A percentile compares a stretch with the other conserved stretches of the same genome.
Evolutionary conservation across 2,329 filamentous ascomycete species (phyloP).

Genomic region (Aspergillus piperis): DNA sequence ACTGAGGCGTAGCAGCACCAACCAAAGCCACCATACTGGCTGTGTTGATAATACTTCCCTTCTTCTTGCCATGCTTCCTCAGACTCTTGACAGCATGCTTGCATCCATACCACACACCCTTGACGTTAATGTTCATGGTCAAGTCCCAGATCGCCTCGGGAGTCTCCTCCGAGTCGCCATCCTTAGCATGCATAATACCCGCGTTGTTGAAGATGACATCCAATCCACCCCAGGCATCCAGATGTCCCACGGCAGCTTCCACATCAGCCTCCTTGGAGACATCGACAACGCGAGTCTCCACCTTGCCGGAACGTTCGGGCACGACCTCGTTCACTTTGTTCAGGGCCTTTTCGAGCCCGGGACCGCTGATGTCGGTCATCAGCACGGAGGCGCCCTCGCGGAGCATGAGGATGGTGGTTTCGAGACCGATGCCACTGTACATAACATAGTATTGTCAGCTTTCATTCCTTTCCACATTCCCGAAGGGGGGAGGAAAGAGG

Average conservation of each 20-base stretch:
- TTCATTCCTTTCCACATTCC: background rate
- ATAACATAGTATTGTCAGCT: background rate
- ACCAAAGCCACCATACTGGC: conserved; percentile 86
- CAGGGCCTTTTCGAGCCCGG: conserved; percentile 73
- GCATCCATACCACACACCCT: conserved; percentile 95
- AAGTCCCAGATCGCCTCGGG: conserved; percentile 92
- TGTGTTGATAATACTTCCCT: conserved; percentile 86
- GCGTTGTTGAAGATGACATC: conserved; percentile 98
- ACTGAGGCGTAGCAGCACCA: conserved; percentile 81
- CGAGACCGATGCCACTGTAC: conserved; percentile 83
- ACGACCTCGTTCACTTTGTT: conserved; percentile 74
- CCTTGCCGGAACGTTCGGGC: conserved; percentile 43
- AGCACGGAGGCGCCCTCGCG: conserved; percentile 84
- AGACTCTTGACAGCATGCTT: conserved; percentile 87
- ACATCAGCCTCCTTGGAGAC: conserved; percentile 85
- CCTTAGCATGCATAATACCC: conserved; percentile 89
- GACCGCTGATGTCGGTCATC: conserved; percentile 79
- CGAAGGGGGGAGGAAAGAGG: background rate
- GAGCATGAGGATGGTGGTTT: conserved; percentile 86
- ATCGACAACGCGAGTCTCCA: conserved; percentile 53
- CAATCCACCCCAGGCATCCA: conserved; percentile 83
- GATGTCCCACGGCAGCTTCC: conserved; percentile 68
- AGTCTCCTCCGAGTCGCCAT: conserved; percentile 78
- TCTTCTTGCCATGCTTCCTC: conserved; percentile 75
- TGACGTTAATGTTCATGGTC: conserved; percentile 92